These are phyloP conservation scores for Pichia norvegensis DNA, from an alignment of 1,139 yeast genomes.

Conservation along the genomic window DNA sequence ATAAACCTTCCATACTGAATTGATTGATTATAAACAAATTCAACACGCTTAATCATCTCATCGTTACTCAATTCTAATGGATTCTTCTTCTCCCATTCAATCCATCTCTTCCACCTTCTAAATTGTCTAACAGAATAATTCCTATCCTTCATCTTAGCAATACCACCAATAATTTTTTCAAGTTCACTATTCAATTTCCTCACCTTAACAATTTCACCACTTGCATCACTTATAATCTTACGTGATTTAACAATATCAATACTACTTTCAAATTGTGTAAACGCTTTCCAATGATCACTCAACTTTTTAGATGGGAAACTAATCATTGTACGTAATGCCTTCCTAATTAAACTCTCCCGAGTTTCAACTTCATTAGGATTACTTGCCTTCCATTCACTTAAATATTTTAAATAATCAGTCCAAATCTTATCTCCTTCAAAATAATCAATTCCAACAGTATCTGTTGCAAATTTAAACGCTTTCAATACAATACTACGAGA, in stretches of 20 bases:
- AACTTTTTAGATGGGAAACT: slow-evolving; percentile 65
- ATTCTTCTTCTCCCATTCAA: slow-evolving; percentile 70
- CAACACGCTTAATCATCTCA: slow-evolving; percentile 50
- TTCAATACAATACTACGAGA: slow-evolving; percentile 70
- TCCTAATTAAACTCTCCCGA: slow-evolving; percentile 68
- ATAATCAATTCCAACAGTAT: slow-evolving; percentile 71
- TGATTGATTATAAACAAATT: slow-evolving; percentile 68
- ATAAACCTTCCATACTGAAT: slow-evolving; percentile 59
- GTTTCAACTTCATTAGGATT: slow-evolving; percentile 86
- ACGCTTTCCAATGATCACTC: slow-evolving; percentile 70
- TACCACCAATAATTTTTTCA: slow-evolving; percentile 23
- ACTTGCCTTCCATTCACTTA: slow-evolving; percentile 69
- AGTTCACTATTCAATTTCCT: slow-evolving; percentile 73
- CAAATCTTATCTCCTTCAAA: slow-evolving; percentile 60
- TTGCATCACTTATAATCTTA: slow-evolving; percentile 74
- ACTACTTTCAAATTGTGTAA: slow-evolving; percentile 77
- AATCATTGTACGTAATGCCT: slow-evolving; percentile 62
- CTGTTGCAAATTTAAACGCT: slow-evolving; percentile 80
- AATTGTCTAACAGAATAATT: slow-evolving; percentile 35
- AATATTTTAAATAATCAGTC: slow-evolving; percentile 76
- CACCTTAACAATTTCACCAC: slow-evolving; percentile 86
- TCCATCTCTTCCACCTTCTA: slow-evolving; percentile 64
- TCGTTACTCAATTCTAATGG: slow-evolving; percentile 52
- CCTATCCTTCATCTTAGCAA: slow-evolving; percentile 29
- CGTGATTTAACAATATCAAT: slow-evolving; percentile 61